Percentiles rank a stretch among this genome's conserved stretches.
phyloP scores from a whole-genome alignment of 305 asterid genomes.

The Rubia tinctorum region DNA sequence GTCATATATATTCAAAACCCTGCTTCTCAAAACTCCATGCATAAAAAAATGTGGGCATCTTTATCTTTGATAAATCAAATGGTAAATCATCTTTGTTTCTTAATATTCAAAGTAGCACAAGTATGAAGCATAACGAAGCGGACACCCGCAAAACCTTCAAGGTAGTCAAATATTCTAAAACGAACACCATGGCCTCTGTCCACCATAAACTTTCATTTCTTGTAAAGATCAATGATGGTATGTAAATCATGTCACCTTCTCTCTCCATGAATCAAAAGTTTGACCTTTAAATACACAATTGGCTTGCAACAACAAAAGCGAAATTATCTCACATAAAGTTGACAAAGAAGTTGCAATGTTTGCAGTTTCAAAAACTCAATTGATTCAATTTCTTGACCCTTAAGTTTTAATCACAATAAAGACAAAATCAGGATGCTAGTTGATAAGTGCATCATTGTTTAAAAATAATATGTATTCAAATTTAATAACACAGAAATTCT shows the following conservation, averaged over 20 bases:
- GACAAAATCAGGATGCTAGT: background rate
- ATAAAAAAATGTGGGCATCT: background rate
- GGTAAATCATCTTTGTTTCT: background rate
- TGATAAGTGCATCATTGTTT: background rate
- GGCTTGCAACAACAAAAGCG: background rate
- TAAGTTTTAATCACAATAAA: background rate
- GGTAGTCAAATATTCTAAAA: background rate
- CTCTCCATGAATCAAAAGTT: background rate
- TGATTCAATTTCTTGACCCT: background rate
- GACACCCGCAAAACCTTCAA: background rate
- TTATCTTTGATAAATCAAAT: background rate
- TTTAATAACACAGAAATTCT: conserved; percentile 10
- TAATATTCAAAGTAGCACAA: background rate
- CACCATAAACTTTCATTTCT: background rate
- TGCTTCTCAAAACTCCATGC: background rate
- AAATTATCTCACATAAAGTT: background rate
- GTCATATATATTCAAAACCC: background rate
- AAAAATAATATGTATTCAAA: background rate
- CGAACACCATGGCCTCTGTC: background rate
- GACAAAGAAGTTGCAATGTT: background rate
- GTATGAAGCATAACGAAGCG: background rate
- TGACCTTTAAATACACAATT: background rate
- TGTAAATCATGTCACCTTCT: background rate
- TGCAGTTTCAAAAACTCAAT: background rate
- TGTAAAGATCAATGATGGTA: background rate